phyloP scores from a whole-genome alignment of 1,284 basidiomycete species.

The Ceratobasidium sp. region DNA sequence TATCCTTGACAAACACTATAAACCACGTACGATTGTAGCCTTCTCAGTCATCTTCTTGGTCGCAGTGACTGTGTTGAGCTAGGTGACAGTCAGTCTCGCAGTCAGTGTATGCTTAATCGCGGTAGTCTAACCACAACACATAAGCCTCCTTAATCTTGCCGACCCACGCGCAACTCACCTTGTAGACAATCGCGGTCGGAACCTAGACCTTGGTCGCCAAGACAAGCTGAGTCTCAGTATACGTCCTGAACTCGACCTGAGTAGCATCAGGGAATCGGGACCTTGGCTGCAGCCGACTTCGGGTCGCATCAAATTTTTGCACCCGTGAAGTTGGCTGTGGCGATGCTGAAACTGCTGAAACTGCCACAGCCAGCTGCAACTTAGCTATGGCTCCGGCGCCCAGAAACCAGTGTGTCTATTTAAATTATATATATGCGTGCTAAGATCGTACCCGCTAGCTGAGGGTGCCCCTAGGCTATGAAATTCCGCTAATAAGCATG shows the following conservation, averaged over 20 bases:
- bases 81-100: conserved; percentile 24
- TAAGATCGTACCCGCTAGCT: no score
- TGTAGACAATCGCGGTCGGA: conserved; percentile 41
- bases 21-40: conserved; percentile 11
- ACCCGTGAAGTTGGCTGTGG: no score
- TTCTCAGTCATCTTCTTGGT: conserved; percentile 31
- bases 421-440: no score
- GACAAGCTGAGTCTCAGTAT: conserved; percentile 41
- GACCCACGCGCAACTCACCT: conserved; percentile 4
- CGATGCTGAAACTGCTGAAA: no score
- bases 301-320: no score
- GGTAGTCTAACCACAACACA: conserved; percentile 5
- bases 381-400: no score
- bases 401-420: no score
- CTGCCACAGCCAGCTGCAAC: no score
- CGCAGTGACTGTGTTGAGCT: conserved; percentile 43
- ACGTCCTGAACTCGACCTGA: conserved; percentile 28
- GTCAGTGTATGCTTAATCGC: conserved; percentile 30
- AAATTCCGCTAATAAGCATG: no score
- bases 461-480: no score
- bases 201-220: conserved; percentile 47
- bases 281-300: no score
- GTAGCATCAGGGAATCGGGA: no score
- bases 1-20: not conserved
- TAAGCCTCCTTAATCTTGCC: not conserved